These are phyloP conservation scores for Aspergillus sp. DNA, from an alignment of 2,329 filamentous ascomycete species.

Conservation along the genomic window DNA sequence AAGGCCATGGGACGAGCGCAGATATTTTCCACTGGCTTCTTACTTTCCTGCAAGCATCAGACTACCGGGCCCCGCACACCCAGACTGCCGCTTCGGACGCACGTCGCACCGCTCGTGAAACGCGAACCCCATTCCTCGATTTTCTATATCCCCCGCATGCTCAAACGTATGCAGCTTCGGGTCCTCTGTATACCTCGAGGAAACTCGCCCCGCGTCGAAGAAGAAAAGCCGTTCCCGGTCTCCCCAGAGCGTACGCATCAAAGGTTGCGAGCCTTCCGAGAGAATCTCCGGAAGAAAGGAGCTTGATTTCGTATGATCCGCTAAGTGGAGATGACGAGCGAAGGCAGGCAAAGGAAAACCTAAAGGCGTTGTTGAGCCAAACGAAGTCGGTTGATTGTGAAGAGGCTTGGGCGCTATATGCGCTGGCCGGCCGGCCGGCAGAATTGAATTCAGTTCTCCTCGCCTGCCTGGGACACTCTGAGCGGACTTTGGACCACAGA, in stretches of 20 bases:
- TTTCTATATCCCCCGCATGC: constrained; percentile 33
- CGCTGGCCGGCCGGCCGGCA: constrained; percentile 20
- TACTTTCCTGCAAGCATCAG: constrained; percentile 19
- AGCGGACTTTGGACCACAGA: constrained; percentile 30
- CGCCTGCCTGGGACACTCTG: constrained; percentile 34
- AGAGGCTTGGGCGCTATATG: constrained; percentile 38
- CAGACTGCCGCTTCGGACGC: constrained; percentile 5
- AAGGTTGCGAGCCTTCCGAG: constrained; percentile 1
- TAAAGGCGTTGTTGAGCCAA: constrained; percentile 12
- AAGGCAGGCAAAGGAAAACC: constrained; percentile 11
- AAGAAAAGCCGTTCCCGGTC: constrained; percentile 14
- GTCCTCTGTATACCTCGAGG: constrained; percentile 17
- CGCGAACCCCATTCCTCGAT: constrained; percentile 24
- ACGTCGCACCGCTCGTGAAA: constrained; percentile 10
- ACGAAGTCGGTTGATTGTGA: constrained; percentile 20
- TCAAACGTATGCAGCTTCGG: constrained; percentile 15
- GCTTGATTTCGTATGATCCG: constrained; percentile 1
- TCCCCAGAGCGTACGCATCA: constrained; percentile 22
- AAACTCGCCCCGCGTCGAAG: constrained; percentile 19
- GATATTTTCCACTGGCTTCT: constrained; percentile 29
- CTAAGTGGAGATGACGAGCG: constrained; percentile 3
- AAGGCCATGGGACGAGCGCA: constrained; percentile 20
- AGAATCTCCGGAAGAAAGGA: constrained; percentile 1
- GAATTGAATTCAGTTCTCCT: constrained; percentile 24
- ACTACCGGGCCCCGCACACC: constrained; percentile 11